These are phyloP conservation scores for Ceratocystis ficicola DNA, from an alignment of 2,329 filamentous ascomycete genomes.

Conservation along the genomic window DNA sequence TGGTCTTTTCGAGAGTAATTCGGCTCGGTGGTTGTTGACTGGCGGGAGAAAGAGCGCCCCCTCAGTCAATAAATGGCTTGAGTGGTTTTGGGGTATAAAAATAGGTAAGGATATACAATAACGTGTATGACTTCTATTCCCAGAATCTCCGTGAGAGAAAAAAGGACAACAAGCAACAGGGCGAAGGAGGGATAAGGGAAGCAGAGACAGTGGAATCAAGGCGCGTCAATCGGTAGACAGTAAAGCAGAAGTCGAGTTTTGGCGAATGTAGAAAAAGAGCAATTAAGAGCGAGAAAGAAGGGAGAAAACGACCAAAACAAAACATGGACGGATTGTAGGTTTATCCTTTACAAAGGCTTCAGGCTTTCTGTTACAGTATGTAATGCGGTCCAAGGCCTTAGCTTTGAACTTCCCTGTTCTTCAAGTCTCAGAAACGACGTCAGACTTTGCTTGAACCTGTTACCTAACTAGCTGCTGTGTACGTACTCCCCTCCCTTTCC, in stretches of 20 bases:
- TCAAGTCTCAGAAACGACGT: slow-evolving; percentile 4
- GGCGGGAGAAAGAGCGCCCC: not conserved
- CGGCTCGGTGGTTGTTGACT: not conserved
- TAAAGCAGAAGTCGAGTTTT: not conserved
- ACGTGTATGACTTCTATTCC: not conserved
- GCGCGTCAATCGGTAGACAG: not conserved
- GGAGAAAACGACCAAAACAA: slow-evolving; percentile 7
- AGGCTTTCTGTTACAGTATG: too few relatives aligned
- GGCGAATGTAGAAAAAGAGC: not conserved
- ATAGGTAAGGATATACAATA: slow-evolving; percentile 7
- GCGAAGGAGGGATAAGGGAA: not conserved
- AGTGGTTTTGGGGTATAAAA: slow-evolving; percentile 11
- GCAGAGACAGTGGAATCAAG: not conserved
- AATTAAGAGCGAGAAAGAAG: not conserved
- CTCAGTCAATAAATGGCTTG: not conserved
- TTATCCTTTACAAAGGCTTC: not conserved
- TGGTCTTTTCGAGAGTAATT: not conserved
- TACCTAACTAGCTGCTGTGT: not conserved
- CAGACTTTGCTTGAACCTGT: not conserved
- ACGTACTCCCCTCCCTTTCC: not conserved
- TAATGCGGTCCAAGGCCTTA: not conserved
- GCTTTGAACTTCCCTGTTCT: not conserved
- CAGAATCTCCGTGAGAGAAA: not conserved
- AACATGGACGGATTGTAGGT: not conserved
- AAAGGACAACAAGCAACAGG: not conserved